These are phyloP conservation scores for Glaciozyma martinii DNA, from an alignment of 768 basidiomycete genomes.

Conservation along the genomic window DNA sequence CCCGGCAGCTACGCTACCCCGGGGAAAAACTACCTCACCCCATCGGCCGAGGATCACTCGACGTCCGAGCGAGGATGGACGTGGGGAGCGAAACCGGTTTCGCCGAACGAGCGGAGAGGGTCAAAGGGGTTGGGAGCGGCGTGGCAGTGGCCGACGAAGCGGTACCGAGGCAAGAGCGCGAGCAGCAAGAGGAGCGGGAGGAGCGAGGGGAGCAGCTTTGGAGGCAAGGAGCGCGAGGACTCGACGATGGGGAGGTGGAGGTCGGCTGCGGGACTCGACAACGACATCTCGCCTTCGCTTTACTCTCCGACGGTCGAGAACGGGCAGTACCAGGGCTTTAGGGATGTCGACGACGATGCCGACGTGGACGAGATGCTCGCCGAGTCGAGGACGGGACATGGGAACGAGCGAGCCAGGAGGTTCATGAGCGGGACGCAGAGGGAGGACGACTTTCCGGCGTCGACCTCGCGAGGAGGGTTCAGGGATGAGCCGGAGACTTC, in stretches of 20 bases:
- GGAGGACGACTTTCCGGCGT: too few relatives aligned
- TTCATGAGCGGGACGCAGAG: too few relatives aligned
- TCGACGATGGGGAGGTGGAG: too few relatives aligned
- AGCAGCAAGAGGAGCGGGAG: background rate
- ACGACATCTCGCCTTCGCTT: conserved; percentile 12
- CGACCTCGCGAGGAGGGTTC: too few relatives aligned
- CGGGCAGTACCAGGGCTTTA: background rate
- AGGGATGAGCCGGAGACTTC: too few relatives aligned
- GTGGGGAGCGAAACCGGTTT: conserved; percentile 5
- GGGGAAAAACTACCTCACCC: background rate
- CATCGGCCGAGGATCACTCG: background rate
- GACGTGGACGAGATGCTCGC: conserved; percentile 19
- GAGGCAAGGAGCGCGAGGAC: background rate
- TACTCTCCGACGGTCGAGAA: conserved; percentile 15
- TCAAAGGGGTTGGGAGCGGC: background rate
- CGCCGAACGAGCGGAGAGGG: background rate
- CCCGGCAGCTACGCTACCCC: background rate
- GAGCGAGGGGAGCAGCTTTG: conserved; percentile 1
- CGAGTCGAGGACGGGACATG: conserved; percentile 2
- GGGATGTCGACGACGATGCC: conserved; percentile 7
- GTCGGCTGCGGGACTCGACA: too few relatives aligned
- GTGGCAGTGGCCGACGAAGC: background rate
- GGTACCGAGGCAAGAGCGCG: conserved; percentile 12
- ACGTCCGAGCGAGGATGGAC: conserved; percentile 5
- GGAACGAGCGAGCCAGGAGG: too few relatives aligned